phyloP scores from a whole-genome alignment of 1,139 yeast species.

The Citeromyces hawaiiensis region DNA sequence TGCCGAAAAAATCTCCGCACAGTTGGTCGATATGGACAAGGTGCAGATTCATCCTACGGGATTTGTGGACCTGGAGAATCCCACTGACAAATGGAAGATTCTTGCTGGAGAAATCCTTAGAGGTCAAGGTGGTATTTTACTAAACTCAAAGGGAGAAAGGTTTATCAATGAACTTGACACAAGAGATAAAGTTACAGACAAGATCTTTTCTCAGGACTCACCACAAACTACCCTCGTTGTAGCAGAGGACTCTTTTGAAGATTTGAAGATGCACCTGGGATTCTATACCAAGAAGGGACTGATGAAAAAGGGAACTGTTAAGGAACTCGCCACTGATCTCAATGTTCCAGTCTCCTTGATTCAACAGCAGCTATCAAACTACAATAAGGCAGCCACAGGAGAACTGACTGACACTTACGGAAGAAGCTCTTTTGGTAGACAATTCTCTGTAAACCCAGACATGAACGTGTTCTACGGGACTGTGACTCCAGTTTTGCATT shows the following conservation, averaged over 20 bases:
- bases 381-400: constrained; percentile 17
- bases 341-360: constrained; percentile 21
- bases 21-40: constrained; percentile 60
- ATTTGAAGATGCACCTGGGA: constrained; percentile 7
- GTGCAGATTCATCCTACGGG: constrained; percentile 83
- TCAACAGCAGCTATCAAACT: constrained; percentile 24
- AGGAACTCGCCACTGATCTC: constrained; percentile 32
- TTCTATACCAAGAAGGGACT: constrained; percentile 36
- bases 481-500: constrained; percentile 68
- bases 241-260: constrained; percentile 8
- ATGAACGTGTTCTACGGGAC: constrained; percentile 30
- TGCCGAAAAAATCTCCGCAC: constrained; percentile 40
- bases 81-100: constrained; percentile 32
- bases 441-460: constrained; percentile 37
- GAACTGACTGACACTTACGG: constrained; percentile 3
- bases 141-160: constrained; percentile 50
- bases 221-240: constrained; percentile 6
- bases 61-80: constrained; percentile 30
- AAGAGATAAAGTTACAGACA: constrained; percentile 10
- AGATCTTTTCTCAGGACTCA: constrained; percentile 4
- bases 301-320: constrained; percentile 37
- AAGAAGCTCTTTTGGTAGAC: constrained; percentile 35
- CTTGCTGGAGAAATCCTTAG: constrained; percentile 13
- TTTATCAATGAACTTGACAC: constrained; percentile 52
- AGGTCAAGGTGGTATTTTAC: constrained; percentile 24